Evolutionary conservation across 805 yeast genomes (phyloP).

Genomic region (Kuraishia cidri): DNA sequence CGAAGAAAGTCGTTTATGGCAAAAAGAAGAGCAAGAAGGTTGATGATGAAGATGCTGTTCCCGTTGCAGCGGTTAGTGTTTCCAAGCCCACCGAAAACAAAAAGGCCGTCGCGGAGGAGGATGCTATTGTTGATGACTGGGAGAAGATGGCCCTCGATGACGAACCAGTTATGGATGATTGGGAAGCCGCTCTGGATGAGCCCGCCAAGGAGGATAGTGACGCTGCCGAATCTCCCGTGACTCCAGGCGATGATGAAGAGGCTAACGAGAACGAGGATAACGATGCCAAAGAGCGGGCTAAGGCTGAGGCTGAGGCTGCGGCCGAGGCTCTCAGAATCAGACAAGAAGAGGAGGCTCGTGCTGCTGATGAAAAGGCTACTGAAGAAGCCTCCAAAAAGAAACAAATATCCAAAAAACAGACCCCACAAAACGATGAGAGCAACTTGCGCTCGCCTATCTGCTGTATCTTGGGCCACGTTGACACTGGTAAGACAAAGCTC

Average conservation of each 20-base stretch:
- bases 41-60: conserved; percentile 20
- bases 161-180: conserved; percentile 44
- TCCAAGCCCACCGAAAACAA: conserved; percentile 8
- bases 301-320: conserved; percentile 25
- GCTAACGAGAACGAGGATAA: conserved; percentile 15
- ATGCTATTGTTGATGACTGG: conserved; percentile 77
- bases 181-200: conserved; percentile 34
- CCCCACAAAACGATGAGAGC: conserved; percentile 24
- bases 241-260: conserved; percentile 16
- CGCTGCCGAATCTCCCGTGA: conserved; percentile 9
- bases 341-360: conserved; percentile 15
- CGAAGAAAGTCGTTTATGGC: conserved; percentile 63
- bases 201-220: conserved; percentile 19
- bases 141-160: conserved; percentile 60
- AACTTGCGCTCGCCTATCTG: conserved; percentile 97
- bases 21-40: conserved; percentile 47
- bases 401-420: conserved; percentile 17
- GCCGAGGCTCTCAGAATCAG: no score
- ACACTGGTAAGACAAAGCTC: conserved; percentile 97
- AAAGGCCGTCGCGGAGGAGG: conserved; percentile 30
- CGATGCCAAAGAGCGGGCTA: conserved; percentile 10
- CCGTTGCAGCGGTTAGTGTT: conserved; percentile 8
- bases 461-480: conserved; percentile 98
- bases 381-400: conserved; percentile 12
- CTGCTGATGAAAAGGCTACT: conserved; percentile 14